A percentile compares a stretch with the other conserved stretches of the same genome.
These are phyloP conservation scores for Neonectria sp. DNA, from an alignment of 2,329 filamentous ascomycete species.

Conservation along the genomic window DNA sequence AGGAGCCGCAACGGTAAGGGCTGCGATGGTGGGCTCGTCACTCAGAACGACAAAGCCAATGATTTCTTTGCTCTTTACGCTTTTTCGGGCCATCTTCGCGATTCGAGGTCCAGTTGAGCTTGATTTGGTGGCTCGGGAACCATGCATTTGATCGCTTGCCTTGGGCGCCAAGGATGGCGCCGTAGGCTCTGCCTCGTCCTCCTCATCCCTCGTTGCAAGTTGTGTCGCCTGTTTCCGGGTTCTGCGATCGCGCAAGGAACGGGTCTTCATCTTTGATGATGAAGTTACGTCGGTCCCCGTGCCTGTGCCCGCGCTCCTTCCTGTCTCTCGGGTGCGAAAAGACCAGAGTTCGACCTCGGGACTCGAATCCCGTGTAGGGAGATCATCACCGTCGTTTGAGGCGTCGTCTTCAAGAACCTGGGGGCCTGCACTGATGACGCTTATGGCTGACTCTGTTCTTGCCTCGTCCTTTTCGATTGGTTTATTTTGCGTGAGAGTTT, in stretches of 20 bases:
- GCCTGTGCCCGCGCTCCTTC: background rate
- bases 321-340: background rate
- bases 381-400: background rate
- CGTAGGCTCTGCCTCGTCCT: constrained; percentile 23
- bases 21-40: constrained; percentile 32
- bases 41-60: constrained; percentile 55
- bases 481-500: background rate
- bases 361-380: background rate
- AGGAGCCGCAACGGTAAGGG: background rate
- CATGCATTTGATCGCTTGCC: constrained; percentile 12
- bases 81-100: constrained; percentile 57
- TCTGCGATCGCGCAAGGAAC: background rate
- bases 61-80: constrained; percentile 64
- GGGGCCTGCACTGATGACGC: background rate
- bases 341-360: background rate
- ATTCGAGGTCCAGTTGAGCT: constrained; percentile 53
- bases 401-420: background rate
- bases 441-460: constrained; percentile 1
- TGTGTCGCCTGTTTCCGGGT: constrained; percentile 9
- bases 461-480: background rate
- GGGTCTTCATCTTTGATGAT: background rate
- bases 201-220: constrained; percentile 18
- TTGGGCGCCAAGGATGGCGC: background rate
- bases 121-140: constrained; percentile 8
- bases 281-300: background rate